Base-by-base conservation (phyloP, 2,329 filamentous ascomycete species). In the Aspergillus fijiensis region DNA sequence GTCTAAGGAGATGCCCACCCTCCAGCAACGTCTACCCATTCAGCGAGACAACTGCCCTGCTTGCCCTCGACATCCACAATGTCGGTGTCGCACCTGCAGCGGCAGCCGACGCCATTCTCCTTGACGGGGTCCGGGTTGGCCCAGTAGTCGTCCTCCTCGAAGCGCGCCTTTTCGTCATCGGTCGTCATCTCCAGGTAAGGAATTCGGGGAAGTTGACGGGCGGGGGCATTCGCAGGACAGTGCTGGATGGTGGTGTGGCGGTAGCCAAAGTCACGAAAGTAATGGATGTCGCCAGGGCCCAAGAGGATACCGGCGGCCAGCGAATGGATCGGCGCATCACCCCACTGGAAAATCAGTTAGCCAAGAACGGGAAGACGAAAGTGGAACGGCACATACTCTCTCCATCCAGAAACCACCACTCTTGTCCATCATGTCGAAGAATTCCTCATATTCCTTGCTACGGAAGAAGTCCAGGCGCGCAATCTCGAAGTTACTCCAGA, bases 401-500 rank as follows among this genome's bases (percentile, higher is more conserved):
- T 99, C 95, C 88, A 96, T 97, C 95, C 95, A 99, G 80, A 99
- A 99, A 51, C 95, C 95, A 66, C 95, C 95, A 74, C 93, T 97
- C 64, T 89, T 88, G 75, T 99, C 95, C 94, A 99, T 97, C 89
- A 96, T 96, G 71, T 97, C 84, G 77, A 99, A 99, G 77, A 99
- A 99, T 67, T 97, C 95, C 69, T 96, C 90, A 75, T 99, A 99
- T 73, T 92, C 90, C 79, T 96, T 94, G 81, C 93, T 97, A 69
- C 95, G 87, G 85, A 98, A 98, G 87, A 92, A 99, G 79, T 91
- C 89, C 62, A 99, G 85, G 61, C 88, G 87, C 14, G 95, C 95
- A 79, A 99, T 99, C 78, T 99, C 95, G 68, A 99, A 99, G 77
- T 99, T 99, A 76, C 92, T 96, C 95, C 95, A 99, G 82, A 97